These are phyloP conservation scores for Calocybe gangraenosa DNA, from an alignment of 768 basidiomycete species.

Conservation along the genomic window DNA sequence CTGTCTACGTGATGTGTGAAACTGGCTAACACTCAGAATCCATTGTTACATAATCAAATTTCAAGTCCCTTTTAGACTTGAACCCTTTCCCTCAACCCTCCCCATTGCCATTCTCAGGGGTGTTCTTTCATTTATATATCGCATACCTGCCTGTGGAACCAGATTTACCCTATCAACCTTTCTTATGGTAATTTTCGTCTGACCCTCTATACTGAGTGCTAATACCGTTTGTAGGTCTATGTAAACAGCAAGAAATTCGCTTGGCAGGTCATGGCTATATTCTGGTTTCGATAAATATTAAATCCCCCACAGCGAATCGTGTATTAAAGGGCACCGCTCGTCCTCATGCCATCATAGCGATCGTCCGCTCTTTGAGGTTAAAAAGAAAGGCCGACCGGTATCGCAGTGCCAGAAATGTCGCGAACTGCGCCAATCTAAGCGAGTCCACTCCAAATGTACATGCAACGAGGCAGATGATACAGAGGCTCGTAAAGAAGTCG, in stretches of 20 bases:
- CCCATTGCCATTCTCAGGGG: no score
- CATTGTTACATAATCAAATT: no score
- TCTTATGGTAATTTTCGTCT: constrained; percentile 11
- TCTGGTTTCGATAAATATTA: constrained; percentile 4
- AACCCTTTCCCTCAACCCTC: no score
- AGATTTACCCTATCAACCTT: background rate
- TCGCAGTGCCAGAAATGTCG: constrained; percentile 88
- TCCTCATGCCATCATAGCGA: constrained; percentile 85
- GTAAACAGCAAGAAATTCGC: constrained; percentile 75
- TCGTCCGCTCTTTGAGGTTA: constrained; percentile 87
- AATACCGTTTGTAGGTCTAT: constrained; percentile 45
- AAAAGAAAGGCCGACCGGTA: constrained; percentile 89
- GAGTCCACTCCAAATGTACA: constrained; percentile 78
- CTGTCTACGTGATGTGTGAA: no score
- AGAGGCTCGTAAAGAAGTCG: constrained; percentile 21
- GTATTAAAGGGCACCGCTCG: constrained; percentile 93
- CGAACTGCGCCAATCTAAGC: constrained; percentile 74
- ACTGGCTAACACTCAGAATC: no score
- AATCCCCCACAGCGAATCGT: constrained; percentile 62
- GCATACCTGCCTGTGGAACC: no score
- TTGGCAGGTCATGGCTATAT: constrained; percentile 45
- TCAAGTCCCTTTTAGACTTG: no score
- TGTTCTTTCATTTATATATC: no score
- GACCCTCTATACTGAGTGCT: no score
- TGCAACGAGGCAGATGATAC: constrained; percentile 45